Conservation (phyloP, 495 filamentous ascomycete species). For the Trichocladium uniseriatum region DNA sequence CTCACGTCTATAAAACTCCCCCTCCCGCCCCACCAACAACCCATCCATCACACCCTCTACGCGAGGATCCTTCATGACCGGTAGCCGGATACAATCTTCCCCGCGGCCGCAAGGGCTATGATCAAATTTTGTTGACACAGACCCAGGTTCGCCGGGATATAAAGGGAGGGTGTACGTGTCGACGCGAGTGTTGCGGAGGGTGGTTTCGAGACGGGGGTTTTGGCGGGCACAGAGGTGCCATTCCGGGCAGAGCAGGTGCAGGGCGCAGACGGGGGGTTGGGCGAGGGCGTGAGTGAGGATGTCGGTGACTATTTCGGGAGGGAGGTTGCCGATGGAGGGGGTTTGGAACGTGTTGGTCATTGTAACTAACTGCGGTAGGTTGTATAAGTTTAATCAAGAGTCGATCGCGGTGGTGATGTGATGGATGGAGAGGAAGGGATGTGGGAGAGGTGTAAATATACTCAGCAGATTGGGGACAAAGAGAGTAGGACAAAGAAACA, state of each 20-base stretch:
- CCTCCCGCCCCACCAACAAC: too few relatives aligned
- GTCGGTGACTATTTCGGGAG: constrained; percentile 6
- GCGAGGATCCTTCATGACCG: constrained; percentile 3
- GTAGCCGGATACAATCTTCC: background rate
- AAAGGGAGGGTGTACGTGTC: constrained; percentile 11
- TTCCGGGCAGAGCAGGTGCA: constrained; percentile 5
- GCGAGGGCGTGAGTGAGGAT: constrained; percentile 1
- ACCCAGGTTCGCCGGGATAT: too few relatives aligned
- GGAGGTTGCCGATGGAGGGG: background rate
- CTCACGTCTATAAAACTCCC: background rate
- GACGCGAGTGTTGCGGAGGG: constrained; percentile 6
- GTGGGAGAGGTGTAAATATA: background rate
- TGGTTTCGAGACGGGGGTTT: background rate
- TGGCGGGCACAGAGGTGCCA: constrained; percentile 6
- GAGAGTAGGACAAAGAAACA: background rate
- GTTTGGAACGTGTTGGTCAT: too few relatives aligned
- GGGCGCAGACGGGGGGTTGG: constrained; percentile 1
- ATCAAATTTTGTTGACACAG: background rate
- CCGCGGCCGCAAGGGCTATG: background rate
- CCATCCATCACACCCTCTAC: background rate
- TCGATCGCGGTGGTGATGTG: too few relatives aligned
- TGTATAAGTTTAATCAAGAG: too few relatives aligned
- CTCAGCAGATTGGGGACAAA: background rate
- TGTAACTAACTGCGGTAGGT: too few relatives aligned
- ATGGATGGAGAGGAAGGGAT: too few relatives aligned